Base-by-base conservation (phyloP, 2,329 filamentous ascomycete species). In the Fusarium scirpi region DNA sequence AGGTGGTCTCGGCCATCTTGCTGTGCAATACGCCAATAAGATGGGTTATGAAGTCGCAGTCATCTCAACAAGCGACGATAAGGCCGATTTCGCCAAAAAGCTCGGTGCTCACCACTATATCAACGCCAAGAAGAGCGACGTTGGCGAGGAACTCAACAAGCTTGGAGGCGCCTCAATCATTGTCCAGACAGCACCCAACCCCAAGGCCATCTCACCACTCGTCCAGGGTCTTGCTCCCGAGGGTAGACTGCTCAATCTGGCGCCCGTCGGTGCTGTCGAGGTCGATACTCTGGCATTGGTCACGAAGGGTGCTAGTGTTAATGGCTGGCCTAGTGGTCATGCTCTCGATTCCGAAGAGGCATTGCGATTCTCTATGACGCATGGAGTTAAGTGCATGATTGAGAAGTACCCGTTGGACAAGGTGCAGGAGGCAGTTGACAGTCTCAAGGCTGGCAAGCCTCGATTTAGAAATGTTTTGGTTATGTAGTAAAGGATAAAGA, bases 1-100 rank as follows among this genome's bases (percentile, higher is more conserved):
- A 5, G 90, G 94, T 53, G 93, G 92, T 3, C 84, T 94, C 1
- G 92, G 92, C 4, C 92, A 95, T 78, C 78, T 95, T 30, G 92
- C 91, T 0, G 89, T 94, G 30, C 92, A 94, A 77, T 94, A 91
- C 77, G 91, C 91, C 7, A 83, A 83, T 52, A 89, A 90, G 79
- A 93, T 94, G 91, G 92, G 92, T 7, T 94, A 91, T 79, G 85
- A 88, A 62, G 88, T 92, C 8, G 88, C 89, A 3, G 92, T 91
- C 1, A 84, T 94, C 53, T 91, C 88, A 12, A 87, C 88, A 0
- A 88, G 89, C 11, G 85, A 88, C 64, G 84, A 83, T 71, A 95
- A 95, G 84, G 86, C 86, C 65, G 85, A 89, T 0, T 92, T 94
- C 74, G 91, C 92, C 0, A 78, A 74, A 62, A 59, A 80, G 58